phyloP scores from a whole-genome alignment of 805 yeast genomes.

The Naumovozyma dairenensis region DNA sequence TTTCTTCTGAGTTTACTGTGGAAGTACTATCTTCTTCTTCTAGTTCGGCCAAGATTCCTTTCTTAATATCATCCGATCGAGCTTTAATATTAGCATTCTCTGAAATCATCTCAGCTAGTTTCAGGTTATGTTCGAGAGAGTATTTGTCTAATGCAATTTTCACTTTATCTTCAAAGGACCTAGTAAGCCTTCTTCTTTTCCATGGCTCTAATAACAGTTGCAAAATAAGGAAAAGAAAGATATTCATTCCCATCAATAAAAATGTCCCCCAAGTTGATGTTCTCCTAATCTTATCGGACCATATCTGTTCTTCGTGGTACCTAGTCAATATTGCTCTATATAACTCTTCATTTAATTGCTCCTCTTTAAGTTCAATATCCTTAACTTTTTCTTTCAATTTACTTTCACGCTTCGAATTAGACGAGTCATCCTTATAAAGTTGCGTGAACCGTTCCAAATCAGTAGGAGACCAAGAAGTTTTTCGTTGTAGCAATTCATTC shows the following conservation, averaged over 20 bases:
- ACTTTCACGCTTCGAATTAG: constrained; percentile 51
- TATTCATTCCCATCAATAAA: constrained; percentile 77
- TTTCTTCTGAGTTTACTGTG: too few relatives aligned
- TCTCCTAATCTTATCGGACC: constrained; percentile 93
- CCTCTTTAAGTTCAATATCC: constrained; percentile 51
- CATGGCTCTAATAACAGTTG: constrained; percentile 91
- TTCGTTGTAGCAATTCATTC: constrained; percentile 78
- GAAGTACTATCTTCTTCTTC: too few relatives aligned
- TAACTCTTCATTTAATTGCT: constrained; percentile 56
- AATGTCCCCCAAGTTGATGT: constrained; percentile 97
- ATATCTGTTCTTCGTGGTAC: constrained; percentile 93
- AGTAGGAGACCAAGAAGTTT: constrained; percentile 64
- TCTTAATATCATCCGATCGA: too few relatives aligned
- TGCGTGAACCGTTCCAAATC: constrained; percentile 82
- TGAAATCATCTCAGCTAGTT: too few relatives aligned
- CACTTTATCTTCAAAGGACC: constrained; percentile 75
- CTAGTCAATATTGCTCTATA: constrained; percentile 74
- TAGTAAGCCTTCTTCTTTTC: constrained; percentile 74
- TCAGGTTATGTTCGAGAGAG: constrained; percentile 2
- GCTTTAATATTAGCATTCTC: too few relatives aligned
- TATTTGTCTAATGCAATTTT: constrained; percentile 38
- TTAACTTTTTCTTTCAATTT: constrained; percentile 40
- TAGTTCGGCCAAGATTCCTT: too few relatives aligned
- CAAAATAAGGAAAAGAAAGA: constrained; percentile 65
- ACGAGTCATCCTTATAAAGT: constrained; percentile 72